Evolutionary conservation across 2,329 filamentous ascomycete genomes (phyloP).

Genomic region (Pseudocercospora crystallina): DNA sequence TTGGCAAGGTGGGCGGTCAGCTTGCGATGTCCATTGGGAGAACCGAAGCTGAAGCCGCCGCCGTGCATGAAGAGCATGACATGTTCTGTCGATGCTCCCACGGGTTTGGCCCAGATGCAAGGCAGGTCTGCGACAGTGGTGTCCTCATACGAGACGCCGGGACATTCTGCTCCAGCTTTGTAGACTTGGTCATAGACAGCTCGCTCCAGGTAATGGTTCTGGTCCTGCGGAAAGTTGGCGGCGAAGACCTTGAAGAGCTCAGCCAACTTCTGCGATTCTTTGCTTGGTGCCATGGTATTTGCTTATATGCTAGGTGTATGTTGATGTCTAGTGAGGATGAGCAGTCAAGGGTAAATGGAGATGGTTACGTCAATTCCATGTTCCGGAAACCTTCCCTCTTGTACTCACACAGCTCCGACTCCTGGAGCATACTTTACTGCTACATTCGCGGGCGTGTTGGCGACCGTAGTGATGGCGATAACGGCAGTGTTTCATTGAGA

Average conservation of each 20-base stretch:
- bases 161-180: slow-evolving; percentile 24
- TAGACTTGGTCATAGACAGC: slow-evolving; percentile 28
- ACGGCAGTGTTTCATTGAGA: too few relatives aligned
- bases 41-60: slow-evolving; percentile 29
- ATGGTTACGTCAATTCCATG: too few relatives aligned
- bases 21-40: slow-evolving; percentile 27
- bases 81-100: slow-evolving; percentile 22
- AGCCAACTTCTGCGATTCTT: slow-evolving; percentile 25
- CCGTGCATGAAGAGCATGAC: slow-evolving; percentile 26
- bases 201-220: slow-evolving; percentile 20
- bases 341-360: neutral
- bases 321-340: neutral
- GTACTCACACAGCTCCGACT: too few relatives aligned
- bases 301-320: neutral
- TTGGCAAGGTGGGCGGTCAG: slow-evolving; percentile 43
- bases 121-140: slow-evolving; percentile 20
- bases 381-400: too few relatives aligned
- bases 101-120: slow-evolving; percentile 23
- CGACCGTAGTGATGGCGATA: too few relatives aligned
- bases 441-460: too few relatives aligned
- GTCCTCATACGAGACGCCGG: slow-evolving; percentile 26
- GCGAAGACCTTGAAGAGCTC: slow-evolving; percentile 23
- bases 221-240: slow-evolving; percentile 17
- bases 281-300: slow-evolving; percentile 27
- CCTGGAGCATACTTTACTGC: too few relatives aligned